Conservation (phyloP, 2,329 filamentous ascomycete species). For the Fusarium pilosicola region DNA sequence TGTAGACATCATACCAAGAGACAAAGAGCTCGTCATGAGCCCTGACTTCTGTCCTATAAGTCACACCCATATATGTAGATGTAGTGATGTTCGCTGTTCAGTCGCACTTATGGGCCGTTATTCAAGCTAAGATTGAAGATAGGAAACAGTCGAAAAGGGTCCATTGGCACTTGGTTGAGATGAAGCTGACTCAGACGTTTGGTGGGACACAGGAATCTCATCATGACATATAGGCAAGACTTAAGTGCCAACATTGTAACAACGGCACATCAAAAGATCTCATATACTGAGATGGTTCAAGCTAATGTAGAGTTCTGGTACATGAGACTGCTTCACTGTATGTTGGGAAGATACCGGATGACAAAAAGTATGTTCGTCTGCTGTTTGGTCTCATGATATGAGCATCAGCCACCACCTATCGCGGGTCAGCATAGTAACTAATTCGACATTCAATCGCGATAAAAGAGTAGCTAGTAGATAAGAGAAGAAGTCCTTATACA, state of each 20-base stretch:
- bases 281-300: accelerated
- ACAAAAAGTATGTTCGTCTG: neutral
- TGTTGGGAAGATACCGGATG: too few species aligned
- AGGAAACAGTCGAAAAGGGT: accelerated
- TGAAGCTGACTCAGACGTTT: too few species aligned
- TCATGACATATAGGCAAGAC: neutral
- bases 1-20: neutral
- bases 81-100: accelerated
- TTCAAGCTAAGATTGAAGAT: neutral
- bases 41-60: accelerated
- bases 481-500: accelerated
- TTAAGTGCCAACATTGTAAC: accelerated
- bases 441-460: too few species aligned
- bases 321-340: accelerated
- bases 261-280: accelerated
- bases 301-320: accelerated
- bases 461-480: accelerated
- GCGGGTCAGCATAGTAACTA: neutral
- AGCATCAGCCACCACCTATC: neutral
- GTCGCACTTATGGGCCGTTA: accelerated
- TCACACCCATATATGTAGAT: accelerated
- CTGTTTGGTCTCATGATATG: neutral
- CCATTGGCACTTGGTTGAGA: accelerated
- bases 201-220: neutral
- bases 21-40: neutral